phyloP scores from a whole-genome alignment of 140 eudicot species.

The Cichorium intybus region DNA sequence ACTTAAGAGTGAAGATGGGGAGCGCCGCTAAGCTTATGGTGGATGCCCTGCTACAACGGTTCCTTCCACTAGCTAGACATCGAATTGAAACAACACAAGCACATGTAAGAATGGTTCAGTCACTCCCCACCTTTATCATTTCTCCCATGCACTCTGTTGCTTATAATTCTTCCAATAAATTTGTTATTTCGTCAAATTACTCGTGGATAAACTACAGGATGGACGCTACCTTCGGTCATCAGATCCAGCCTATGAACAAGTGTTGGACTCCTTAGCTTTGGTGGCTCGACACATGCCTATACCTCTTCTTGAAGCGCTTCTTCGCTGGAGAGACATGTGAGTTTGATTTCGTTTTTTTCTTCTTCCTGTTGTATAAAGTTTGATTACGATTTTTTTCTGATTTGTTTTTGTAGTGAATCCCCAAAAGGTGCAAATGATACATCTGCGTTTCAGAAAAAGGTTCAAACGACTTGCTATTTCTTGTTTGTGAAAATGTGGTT shows the following conservation, averaged over 20 bases:
- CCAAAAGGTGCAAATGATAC: conserved; percentile 95
- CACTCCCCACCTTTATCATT: not conserved
- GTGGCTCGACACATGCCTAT: conserved; percentile 91
- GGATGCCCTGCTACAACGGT: conserved; percentile 84
- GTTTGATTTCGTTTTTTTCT: not conserved
- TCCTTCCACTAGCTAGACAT: conserved; percentile 90
- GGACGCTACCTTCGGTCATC: conserved; percentile 82
- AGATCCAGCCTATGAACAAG: conserved; percentile 92
- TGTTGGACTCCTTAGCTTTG: conserved; percentile 86
- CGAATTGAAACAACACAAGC: conserved; percentile 88
- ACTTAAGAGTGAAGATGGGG: conserved; percentile 47
- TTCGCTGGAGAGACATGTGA: conserved; percentile 89
- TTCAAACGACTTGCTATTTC: conserved; percentile 26
- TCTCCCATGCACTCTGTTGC: conserved; percentile 13
- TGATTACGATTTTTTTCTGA: conserved; percentile 15
- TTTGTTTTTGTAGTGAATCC: conserved; percentile 69
- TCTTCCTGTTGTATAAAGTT: not conserved
- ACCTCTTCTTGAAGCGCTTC: conserved; percentile 87
- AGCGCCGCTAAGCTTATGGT: conserved; percentile 80
- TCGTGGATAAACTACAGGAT: conserved; percentile 51
- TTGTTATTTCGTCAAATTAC: not conserved
- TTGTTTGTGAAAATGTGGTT: conserved; percentile 15
- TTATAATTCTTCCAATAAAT: conserved; percentile 13
- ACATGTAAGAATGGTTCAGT: conserved; percentile 38
- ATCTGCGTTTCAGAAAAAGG: conserved; percentile 89